Conservation (phyloP, 768 basidiomycete species). For the Pleurotus salmoneostramineus region DNA sequence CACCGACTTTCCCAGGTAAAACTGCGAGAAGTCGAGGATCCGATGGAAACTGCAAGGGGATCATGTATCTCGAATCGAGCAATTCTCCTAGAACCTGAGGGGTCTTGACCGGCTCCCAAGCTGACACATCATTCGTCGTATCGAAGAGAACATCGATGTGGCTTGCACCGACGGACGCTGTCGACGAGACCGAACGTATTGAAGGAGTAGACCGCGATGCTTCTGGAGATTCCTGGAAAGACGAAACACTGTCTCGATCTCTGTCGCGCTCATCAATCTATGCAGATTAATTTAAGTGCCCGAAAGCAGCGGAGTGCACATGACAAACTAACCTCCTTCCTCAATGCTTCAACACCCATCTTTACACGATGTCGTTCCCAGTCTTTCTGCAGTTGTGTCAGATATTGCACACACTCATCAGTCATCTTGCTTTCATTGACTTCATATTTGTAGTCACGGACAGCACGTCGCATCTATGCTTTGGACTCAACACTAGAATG, state of each 20-base stretch:
- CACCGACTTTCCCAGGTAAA: constrained; percentile 44
- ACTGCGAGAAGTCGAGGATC: constrained; percentile 77
- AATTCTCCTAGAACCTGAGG: constrained; percentile 87
- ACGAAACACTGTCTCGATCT: constrained; percentile 60
- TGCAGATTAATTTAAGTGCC: neutral
- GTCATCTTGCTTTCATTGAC: constrained; percentile 90
- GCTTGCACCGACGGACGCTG: constrained; percentile 33
- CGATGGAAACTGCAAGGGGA: constrained; percentile 81
- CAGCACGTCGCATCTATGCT: constrained; percentile 85
- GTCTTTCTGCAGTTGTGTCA: constrained; percentile 93
- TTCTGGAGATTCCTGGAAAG: constrained; percentile 39
- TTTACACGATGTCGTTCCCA: constrained; percentile 94
- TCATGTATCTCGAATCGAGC: constrained; percentile 90
- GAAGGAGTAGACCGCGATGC: constrained; percentile 27
- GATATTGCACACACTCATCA: constrained; percentile 92
- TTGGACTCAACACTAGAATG: neutral
- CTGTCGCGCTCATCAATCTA: constrained; percentile 69
- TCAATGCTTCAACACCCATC: constrained; percentile 78
- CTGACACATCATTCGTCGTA: constrained; percentile 51
- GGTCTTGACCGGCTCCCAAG: constrained; percentile 76
- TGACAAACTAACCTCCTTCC: constrained; percentile 61
- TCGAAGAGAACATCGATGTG: constrained; percentile 83
- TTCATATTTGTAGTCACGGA: constrained; percentile 92
- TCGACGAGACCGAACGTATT: constrained; percentile 25
- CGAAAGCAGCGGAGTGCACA: neutral